Percentiles rank a stretch among this genome's conserved stretches.
Conservation (phyloP, 2,329 filamentous ascomycete species). For the Massarina eburnea region DNA sequence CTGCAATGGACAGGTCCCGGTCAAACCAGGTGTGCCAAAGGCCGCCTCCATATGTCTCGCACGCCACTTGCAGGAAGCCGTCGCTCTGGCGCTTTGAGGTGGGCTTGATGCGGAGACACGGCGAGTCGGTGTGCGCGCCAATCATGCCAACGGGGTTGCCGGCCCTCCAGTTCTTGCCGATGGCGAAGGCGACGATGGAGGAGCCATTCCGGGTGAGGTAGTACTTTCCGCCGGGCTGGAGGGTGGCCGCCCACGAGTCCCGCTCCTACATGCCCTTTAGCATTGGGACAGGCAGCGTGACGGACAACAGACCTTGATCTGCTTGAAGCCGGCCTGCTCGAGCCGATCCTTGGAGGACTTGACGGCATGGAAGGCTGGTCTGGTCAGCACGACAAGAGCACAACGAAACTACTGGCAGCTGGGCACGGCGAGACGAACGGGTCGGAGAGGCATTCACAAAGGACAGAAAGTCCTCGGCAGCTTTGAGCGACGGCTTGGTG, state of each 20-base stretch:
- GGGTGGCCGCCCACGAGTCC: conserved; percentile 78
- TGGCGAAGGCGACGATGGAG: conserved; percentile 88
- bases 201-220: conserved; percentile 93
- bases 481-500: conserved; percentile 45
- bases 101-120: conserved; percentile 88
- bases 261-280: conserved; percentile 61
- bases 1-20: conserved; percentile 86
- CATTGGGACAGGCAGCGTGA: conserved; percentile 4
- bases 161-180: conserved; percentile 87
- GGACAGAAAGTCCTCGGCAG: conserved; percentile 80
- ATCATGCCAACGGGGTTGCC: conserved; percentile 91
- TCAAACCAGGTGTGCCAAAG: conserved; percentile 99
- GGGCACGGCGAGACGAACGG: conserved; percentile 58
- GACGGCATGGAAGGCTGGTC: conserved; percentile 88
- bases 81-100: conserved; percentile 84
- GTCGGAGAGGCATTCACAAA: conserved; percentile 95
- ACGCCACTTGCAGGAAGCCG: conserved; percentile 90
- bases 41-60: conserved; percentile 95
- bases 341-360: conserved; percentile 75
- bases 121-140: conserved; percentile 94
- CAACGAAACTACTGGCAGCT: conserved; percentile 1
- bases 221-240: conserved; percentile 90
- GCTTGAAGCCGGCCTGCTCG: conserved; percentile 79
- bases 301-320: conserved; percentile 64
- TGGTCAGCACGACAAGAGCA: conserved; percentile 16